A percentile compares a stretch with the other conserved stretches of the same genome.
These are phyloP conservation scores for Leucogyrophana mollusca DNA, from an alignment of 768 basidiomycete species.

Conservation along the genomic window DNA sequence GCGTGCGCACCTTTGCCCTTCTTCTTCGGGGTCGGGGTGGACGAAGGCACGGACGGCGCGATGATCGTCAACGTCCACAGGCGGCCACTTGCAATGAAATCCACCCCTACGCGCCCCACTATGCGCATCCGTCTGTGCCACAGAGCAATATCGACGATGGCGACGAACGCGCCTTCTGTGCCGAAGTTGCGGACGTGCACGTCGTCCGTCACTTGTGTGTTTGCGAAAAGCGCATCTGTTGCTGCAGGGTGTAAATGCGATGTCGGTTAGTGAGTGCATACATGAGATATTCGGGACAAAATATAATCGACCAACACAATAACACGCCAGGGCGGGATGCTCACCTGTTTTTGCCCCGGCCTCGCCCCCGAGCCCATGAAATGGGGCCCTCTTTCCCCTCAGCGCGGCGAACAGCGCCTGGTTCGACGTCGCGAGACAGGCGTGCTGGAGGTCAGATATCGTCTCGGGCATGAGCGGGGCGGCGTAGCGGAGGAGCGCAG, in stretches of 20 bases:
- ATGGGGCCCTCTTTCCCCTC: slow-evolving; percentile 20
- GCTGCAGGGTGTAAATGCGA: slow-evolving; percentile 5
- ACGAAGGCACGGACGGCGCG: slow-evolving; percentile 5
- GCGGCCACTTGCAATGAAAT: slow-evolving; percentile 59
- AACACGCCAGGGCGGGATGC: slow-evolving; percentile 12
- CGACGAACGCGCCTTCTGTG: slow-evolving; percentile 49
- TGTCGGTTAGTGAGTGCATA: neutral
- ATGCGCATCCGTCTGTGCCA: slow-evolving; percentile 72
- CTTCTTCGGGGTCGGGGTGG: no score
- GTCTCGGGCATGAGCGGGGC: slow-evolving; percentile 39
- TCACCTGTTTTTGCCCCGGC: slow-evolving; percentile 14
- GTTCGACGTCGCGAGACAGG: slow-evolving; percentile 47
- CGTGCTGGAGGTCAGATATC: slow-evolving; percentile 61
- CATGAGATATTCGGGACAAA: neutral
- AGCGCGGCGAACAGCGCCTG: slow-evolving; percentile 27
- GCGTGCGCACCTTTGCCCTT: slow-evolving; percentile 2
- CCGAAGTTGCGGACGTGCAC: slow-evolving; percentile 49
- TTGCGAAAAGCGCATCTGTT: slow-evolving; percentile 45
- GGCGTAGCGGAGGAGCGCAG: slow-evolving; percentile 54
- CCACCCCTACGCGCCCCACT: slow-evolving; percentile 51
- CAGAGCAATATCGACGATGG: slow-evolving; percentile 48
- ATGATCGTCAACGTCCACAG: slow-evolving; percentile 26
- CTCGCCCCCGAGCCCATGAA: no score
- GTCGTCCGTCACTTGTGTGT: slow-evolving; percentile 46
- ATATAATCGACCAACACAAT: slow-evolving; percentile 16